Evolutionary conservation across 768 basidiomycete genomes (phyloP).

Genomic region (Boletellus emodensis): DNA sequence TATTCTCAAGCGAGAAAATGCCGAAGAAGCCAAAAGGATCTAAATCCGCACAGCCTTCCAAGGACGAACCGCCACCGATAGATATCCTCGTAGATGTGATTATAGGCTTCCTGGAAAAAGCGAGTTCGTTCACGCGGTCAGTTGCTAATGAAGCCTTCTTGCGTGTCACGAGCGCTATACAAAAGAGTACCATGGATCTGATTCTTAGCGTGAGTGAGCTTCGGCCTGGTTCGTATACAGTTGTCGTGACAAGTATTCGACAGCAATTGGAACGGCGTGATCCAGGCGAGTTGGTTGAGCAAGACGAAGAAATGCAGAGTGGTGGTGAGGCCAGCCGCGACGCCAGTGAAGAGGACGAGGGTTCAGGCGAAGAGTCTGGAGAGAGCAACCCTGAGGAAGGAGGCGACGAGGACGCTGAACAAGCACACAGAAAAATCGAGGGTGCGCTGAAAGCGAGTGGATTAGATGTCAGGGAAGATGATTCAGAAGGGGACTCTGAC

Average conservation of each 20-base stretch:
- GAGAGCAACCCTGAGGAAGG: conserved; percentile 43
- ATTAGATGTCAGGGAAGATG: conserved; percentile 49
- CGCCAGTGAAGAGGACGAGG: conserved; percentile 27
- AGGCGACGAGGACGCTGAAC: conserved; percentile 42
- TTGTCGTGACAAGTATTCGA: conserved; percentile 1
- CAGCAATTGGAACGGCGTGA: conserved; percentile 83
- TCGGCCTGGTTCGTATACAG: not conserved
- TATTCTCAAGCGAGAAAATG: conserved; percentile 42
- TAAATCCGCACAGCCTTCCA: conserved; percentile 8
- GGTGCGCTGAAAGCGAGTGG: conserved; percentile 60
- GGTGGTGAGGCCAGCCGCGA: not conserved
- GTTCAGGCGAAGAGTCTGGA: conserved; percentile 31
- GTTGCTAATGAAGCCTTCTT: conserved; percentile 80
- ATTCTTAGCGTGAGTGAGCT: conserved; percentile 66
- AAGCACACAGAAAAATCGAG: conserved; percentile 65
- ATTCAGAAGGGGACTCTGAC: conserved; percentile 48
- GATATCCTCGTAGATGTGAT: conserved; percentile 87
- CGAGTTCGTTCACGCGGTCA: conserved; percentile 73
- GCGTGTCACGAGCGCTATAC: conserved; percentile 61
- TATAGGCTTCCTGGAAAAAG: conserved; percentile 84
- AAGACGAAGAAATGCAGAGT: conserved; percentile 42
- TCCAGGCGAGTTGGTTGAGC: conserved; percentile 48
- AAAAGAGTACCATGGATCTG: conserved; percentile 70
- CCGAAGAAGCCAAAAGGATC: conserved; percentile 41
- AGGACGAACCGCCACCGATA: conserved; percentile 53